Conservation (phyloP, 129 eudicot genomes). For the Flaveria trinervia region DNA sequence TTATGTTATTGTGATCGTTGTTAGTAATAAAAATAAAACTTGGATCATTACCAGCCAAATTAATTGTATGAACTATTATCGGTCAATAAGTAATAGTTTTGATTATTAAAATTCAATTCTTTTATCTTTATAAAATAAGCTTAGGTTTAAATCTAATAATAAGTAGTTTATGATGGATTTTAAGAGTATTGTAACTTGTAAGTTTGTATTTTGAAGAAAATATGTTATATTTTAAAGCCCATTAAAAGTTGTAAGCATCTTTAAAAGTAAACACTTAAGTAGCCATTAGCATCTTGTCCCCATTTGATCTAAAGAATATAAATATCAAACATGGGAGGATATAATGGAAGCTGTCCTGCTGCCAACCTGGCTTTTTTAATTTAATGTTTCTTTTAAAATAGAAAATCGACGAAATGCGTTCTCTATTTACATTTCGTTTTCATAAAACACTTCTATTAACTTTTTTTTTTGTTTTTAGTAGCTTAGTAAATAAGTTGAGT, state of each 20-base stretch:
- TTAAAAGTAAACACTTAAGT: constrained; percentile 34
- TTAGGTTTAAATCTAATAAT: not conserved
- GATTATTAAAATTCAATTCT: too few species aligned
- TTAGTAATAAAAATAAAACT: too few species aligned
- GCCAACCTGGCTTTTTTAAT: constrained; percentile 30
- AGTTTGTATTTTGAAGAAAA: too few species aligned
- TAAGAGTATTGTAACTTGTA: too few species aligned
- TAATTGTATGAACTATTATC: too few species aligned
- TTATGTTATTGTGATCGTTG: too few species aligned
- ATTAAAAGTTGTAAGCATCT: constrained; percentile 42
- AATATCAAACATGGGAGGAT: constrained; percentile 31
- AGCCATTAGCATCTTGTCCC: constrained; percentile 36
- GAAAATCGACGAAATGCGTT: not conserved
- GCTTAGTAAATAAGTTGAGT: too few species aligned
- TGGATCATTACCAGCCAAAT: too few species aligned
- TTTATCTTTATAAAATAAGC: not conserved
- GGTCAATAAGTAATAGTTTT: too few species aligned
- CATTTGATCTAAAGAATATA: constrained; percentile 33
- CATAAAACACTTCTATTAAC: not conserved
- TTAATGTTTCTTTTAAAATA: not conserved
- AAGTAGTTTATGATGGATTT: not conserved
- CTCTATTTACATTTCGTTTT: not conserved
- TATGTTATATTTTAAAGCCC: constrained; percentile 3
- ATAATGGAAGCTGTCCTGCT: constrained; percentile 38
- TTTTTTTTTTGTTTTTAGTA: too few species aligned